phyloP scores from a whole-genome alignment of 108 stramenopile species.

The Stephanodiscus minutulus region DNA sequence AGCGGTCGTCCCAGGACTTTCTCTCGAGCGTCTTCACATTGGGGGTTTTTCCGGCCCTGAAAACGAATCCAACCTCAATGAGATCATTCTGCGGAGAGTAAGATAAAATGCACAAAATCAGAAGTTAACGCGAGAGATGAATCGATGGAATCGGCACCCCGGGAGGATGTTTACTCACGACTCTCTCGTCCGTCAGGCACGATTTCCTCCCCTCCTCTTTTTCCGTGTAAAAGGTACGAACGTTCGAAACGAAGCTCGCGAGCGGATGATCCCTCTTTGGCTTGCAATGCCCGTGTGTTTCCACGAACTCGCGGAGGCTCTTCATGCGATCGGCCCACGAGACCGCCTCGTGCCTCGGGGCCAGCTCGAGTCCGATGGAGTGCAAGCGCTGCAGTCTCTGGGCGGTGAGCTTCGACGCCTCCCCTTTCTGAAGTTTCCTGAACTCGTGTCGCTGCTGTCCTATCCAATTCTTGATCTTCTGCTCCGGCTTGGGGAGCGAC shows the following conservation, averaged over 20 bases:
- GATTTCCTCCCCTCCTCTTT: conserved; percentile 1
- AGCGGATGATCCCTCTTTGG: background rate
- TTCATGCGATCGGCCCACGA: conserved; percentile 5
- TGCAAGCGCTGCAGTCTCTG: background rate
- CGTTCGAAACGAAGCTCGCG: background rate
- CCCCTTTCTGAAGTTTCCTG: conserved; percentile 1
- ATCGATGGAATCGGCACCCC: too few relatives aligned
- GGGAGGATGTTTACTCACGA: too few relatives aligned
- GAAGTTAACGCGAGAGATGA: background rate
- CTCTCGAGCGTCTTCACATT: background rate
- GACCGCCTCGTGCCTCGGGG: background rate
- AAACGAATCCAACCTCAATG: background rate
- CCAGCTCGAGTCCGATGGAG: background rate
- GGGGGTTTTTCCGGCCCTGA: background rate
- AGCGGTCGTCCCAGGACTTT: conserved; percentile 9
- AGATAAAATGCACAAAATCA: background rate
- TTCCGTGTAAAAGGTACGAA: background rate
- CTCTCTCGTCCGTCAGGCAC: conserved; percentile 1
- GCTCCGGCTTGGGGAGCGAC: background rate
- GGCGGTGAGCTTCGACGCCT: background rate
- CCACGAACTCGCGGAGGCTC: background rate
- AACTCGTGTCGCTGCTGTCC: conserved; percentile 1
- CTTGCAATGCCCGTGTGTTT: conserved; percentile 2
- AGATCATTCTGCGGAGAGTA: background rate
- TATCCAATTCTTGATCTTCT: background rate